These are phyloP conservation scores for Pseudogymnoascus verrucosus DNA, from an alignment of 2,329 filamentous ascomycete genomes.

Conservation along the genomic window DNA sequence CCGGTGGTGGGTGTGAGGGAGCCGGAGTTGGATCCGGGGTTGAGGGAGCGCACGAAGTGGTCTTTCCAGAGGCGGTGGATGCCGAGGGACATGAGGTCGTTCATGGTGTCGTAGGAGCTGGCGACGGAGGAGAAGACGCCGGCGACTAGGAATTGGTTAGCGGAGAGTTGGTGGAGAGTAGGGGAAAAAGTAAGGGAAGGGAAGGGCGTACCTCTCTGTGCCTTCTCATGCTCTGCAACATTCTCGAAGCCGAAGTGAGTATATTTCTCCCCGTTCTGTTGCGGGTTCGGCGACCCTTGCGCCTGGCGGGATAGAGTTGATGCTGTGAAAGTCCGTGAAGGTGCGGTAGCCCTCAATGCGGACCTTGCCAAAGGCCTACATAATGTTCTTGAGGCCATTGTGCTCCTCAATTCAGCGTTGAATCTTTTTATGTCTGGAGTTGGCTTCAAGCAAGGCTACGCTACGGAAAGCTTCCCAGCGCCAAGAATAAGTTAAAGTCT, in stretches of 20 bases:
- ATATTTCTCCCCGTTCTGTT: slow-evolving; percentile 23
- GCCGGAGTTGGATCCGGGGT: slow-evolving; percentile 44
- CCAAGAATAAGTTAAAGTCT: neutral
- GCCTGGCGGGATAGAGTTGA: slow-evolving; percentile 14
- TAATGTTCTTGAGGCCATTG: slow-evolving; percentile 21
- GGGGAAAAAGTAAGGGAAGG: neutral
- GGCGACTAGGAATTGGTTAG: slow-evolving; percentile 47
- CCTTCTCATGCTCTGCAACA: slow-evolving; percentile 28
- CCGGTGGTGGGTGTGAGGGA: slow-evolving; percentile 32
- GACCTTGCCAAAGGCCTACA: slow-evolving; percentile 19
- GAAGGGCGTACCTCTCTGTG: slow-evolving; percentile 24
- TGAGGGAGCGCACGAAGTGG: slow-evolving; percentile 85
- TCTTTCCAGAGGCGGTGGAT: slow-evolving; percentile 97
- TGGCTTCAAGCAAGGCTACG: slow-evolving; percentile 6
- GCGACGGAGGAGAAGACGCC: slow-evolving; percentile 84
- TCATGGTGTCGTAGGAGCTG: slow-evolving; percentile 84
- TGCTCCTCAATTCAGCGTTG: slow-evolving; percentile 6
- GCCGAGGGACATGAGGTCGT: slow-evolving; percentile 96
- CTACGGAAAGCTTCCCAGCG: slow-evolving; percentile 5
- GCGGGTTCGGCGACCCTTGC: slow-evolving; percentile 14
- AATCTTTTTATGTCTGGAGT: slow-evolving; percentile 1
- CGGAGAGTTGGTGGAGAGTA: neutral
- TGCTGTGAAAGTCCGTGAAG: slow-evolving; percentile 14
- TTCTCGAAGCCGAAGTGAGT: slow-evolving; percentile 31
- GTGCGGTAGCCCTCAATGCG: slow-evolving; percentile 7